A percentile compares a stretch with the other conserved stretches of the same genome.
These are phyloP conservation scores for Pholiota molesta DNA, from an alignment of 768 basidiomycete genomes.

Conservation along the genomic window DNA sequence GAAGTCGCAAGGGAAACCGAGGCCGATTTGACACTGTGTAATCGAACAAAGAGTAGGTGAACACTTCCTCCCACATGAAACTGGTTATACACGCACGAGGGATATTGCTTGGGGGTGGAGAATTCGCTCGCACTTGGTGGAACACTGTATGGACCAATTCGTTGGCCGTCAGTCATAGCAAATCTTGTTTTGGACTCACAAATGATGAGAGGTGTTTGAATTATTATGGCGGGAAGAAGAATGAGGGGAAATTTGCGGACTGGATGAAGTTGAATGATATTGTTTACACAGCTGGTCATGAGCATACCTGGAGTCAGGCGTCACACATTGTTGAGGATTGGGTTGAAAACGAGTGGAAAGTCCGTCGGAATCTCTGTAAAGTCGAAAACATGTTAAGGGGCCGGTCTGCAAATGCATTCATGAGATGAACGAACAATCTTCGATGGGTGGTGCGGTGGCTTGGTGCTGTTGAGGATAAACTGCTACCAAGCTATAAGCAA, in stretches of 20 bases:
- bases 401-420: conserved; percentile 10
- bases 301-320: conserved; percentile 51
- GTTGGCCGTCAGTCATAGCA: neutral
- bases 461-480: conserved; percentile 1
- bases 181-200: conserved; percentile 25
- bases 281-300: neutral
- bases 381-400: neutral
- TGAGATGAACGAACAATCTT: conserved; percentile 18
- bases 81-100: conserved; percentile 19
- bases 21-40: conserved; percentile 21
- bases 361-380: conserved; percentile 16
- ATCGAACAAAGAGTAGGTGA: neutral
- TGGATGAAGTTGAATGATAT: conserved; percentile 7
- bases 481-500: neutral
- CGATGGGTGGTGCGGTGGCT: conserved; percentile 10
- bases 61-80: neutral
- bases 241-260: conserved; percentile 27
- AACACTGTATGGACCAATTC: conserved; percentile 11
- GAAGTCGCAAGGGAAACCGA: conserved; percentile 20
- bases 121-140: conserved; percentile 22
- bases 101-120: conserved; percentile 29
- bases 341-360: conserved; percentile 17
- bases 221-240: conserved; percentile 24
- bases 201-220: conserved; percentile 33
- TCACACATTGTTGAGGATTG: conserved; percentile 40